These are phyloP conservation scores for Gastroboletus turbinatus DNA, from an alignment of 1,284 basidiomycete species.

Conservation along the genomic window DNA sequence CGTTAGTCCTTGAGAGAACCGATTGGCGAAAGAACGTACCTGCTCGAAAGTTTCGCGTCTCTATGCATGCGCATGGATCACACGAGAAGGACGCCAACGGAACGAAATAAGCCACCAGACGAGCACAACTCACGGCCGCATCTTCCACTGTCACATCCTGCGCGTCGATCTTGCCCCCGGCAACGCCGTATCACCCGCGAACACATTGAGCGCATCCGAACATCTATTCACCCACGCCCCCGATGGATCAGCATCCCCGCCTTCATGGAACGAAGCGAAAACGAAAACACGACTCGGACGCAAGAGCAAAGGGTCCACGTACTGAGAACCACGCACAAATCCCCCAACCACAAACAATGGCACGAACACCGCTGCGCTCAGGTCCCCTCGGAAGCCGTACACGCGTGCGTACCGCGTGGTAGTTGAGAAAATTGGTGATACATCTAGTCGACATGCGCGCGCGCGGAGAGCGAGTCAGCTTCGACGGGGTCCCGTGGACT, in stretches of 20 bases:
- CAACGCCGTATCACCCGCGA: constrained; percentile 81
- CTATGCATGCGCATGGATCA: constrained; percentile 37
- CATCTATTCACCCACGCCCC: constrained; percentile 46
- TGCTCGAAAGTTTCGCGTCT: constrained; percentile 75
- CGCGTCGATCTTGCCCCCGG: constrained; percentile 77
- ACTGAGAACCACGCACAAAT: constrained; percentile 78
- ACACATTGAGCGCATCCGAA: constrained; percentile 66
- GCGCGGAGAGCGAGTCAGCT: too few species aligned
- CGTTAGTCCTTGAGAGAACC: not conserved
- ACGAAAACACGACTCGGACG: not conserved
- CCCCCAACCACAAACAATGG: constrained; percentile 81
- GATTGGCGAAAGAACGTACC: constrained; percentile 35
- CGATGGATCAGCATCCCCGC: too few species aligned
- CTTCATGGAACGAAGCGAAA: not conserved
- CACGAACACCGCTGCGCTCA: constrained; percentile 69
- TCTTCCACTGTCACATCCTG: constrained; percentile 69
- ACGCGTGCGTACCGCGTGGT: constrained; percentile 46
- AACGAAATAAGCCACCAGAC: not conserved
- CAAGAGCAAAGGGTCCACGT: constrained; percentile 44
- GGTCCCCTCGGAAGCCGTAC: constrained; percentile 54
- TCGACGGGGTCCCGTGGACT: too few species aligned
- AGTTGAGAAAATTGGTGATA: constrained; percentile 54
- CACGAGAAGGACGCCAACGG: not conserved
- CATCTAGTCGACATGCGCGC: constrained; percentile 43
- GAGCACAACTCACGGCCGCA: constrained; percentile 63